These are phyloP conservation scores for Cubamyces sp. DNA, from an alignment of 768 basidiomycete genomes.

Conservation along the genomic window DNA sequence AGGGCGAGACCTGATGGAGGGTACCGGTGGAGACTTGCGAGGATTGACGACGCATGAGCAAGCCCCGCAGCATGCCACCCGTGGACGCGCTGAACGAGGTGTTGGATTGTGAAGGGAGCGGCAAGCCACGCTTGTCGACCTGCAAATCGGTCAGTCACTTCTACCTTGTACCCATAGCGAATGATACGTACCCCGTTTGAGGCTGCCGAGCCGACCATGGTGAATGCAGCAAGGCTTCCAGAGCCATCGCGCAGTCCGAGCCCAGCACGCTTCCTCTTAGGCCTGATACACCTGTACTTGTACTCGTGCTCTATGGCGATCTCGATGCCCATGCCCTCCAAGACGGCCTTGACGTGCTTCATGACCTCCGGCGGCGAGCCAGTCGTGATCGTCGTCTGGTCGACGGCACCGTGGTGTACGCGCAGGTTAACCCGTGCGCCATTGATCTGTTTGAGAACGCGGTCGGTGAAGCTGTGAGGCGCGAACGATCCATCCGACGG, in stretches of 20 bases:
- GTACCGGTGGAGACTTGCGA: conserved; percentile 68
- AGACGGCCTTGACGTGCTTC: conserved; percentile 76
- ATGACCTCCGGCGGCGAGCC: conserved; percentile 86
- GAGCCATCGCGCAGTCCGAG: conserved; percentile 49
- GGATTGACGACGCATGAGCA: conserved; percentile 89
- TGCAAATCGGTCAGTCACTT: conserved; percentile 37
- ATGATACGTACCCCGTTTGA: conserved; percentile 76
- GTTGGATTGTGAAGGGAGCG: conserved; percentile 71
- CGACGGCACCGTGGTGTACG: conserved; percentile 91
- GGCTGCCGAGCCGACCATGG: conserved; percentile 79
- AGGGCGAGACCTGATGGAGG: conserved; percentile 20
- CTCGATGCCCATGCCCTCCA: conserved; percentile 90
- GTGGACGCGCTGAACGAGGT: conserved; percentile 58
- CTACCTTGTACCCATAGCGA: not conserved
- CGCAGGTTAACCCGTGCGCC: conserved; percentile 50
- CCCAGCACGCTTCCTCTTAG: conserved; percentile 68
- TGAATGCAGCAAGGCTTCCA: conserved; percentile 67
- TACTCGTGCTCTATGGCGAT: conserved; percentile 87
- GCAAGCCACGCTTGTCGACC: conserved; percentile 90
- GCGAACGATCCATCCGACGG: conserved; percentile 46
- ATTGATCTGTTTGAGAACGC: conserved; percentile 34
- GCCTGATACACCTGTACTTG: conserved; percentile 84
- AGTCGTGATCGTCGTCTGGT: conserved; percentile 86
- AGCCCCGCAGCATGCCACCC: conserved; percentile 82
- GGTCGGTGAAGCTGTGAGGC: conserved; percentile 33